Conservation (phyloP, 768 basidiomycete species). For the Bullera alba region DNA sequence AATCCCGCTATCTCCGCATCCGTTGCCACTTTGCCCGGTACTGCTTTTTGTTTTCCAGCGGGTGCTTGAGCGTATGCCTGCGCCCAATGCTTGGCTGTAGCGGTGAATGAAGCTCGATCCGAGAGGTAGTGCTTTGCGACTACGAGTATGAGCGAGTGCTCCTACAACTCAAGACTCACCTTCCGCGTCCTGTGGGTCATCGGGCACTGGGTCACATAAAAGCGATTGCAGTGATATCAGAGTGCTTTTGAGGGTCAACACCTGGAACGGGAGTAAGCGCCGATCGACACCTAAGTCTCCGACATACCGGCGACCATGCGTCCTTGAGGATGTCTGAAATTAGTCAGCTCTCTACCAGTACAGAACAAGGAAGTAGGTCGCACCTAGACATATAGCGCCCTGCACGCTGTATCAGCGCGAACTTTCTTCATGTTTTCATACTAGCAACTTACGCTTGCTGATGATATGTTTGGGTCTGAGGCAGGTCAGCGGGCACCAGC, state of each 20-base stretch:
- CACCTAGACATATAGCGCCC: slow-evolving; percentile 91
- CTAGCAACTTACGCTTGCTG: slow-evolving; percentile 55
- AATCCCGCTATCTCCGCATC: slow-evolving; percentile 68
- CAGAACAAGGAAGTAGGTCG: slow-evolving; percentile 24
- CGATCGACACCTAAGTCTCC: neutral
- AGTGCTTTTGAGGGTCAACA: slow-evolving; percentile 91
- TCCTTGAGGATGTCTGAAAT: slow-evolving; percentile 56
- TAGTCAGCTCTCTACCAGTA: neutral
- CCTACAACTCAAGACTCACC: slow-evolving; percentile 26
- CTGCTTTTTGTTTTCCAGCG: slow-evolving; percentile 34
- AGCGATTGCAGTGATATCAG: slow-evolving; percentile 89
- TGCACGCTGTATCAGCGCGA: slow-evolving; percentile 1
- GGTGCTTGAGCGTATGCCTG: slow-evolving; percentile 81
- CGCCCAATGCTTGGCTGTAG: slow-evolving; percentile 90
- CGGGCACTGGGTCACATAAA: slow-evolving; percentile 87
- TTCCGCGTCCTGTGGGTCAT: slow-evolving; percentile 95
- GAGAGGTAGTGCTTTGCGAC: slow-evolving; percentile 96
- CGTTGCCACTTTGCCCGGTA: slow-evolving; percentile 19
- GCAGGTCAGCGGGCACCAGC: slow-evolving; percentile 2
- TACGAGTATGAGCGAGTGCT: slow-evolving; percentile 5
- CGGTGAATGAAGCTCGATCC: slow-evolving; percentile 76
- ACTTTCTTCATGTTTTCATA: neutral
- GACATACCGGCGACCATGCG: slow-evolving; percentile 37
- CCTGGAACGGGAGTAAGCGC: slow-evolving; percentile 54
- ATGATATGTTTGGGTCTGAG: slow-evolving; percentile 79